A percentile compares a stretch with the other conserved stretches of the same genome.
phyloP scores from a whole-genome alignment of 1,139 yeast genomes.

The Taiozyma sp. region DNA sequence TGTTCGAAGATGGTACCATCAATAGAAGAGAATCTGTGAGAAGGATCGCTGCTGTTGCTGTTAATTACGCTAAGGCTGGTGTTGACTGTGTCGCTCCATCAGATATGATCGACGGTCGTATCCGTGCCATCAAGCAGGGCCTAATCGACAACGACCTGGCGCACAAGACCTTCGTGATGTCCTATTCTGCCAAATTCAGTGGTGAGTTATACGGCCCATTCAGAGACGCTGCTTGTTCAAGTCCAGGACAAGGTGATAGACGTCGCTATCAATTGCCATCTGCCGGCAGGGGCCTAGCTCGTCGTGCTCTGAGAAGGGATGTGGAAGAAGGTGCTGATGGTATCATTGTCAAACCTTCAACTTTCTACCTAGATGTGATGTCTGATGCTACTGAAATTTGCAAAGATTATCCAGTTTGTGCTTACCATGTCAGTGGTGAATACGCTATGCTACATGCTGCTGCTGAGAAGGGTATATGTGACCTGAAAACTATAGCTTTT shows the following conservation, averaged over 20 bases:
- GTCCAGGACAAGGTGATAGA: conserved; percentile 89
- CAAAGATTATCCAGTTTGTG: conserved; percentile 82
- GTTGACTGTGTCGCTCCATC: conserved; percentile 96
- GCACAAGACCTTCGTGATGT: conserved; percentile 83
- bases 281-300: conserved; percentile 89
- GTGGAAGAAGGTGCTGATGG: conserved; percentile 94
- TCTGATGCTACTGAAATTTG: conserved; percentile 83
- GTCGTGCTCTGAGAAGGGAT: conserved; percentile 84
- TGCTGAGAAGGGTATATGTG: conserved; percentile 91
- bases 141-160: conserved; percentile 80
- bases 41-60: conserved; percentile 92
- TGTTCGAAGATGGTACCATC: conserved; percentile 80
- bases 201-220: conserved; percentile 95
- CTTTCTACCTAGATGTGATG: conserved; percentile 88
- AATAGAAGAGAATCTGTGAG: conserved; percentile 71
- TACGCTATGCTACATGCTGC: conserved; percentile 98
- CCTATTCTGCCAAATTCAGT: conserved; percentile 90
- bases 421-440: conserved; percentile 97
- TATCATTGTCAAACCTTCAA: conserved; percentile 93
- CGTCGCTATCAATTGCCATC: conserved; percentile 91
- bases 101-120: conserved; percentile 97
- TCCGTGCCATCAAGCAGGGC: conserved; percentile 81
- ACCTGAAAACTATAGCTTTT: conserved; percentile 82
- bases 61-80: conserved; percentile 92
- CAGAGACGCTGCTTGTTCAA: conserved; percentile 94